Conservation (phyloP, 1,284 basidiomycete species). For the Ganoderma meredithae region DNA sequence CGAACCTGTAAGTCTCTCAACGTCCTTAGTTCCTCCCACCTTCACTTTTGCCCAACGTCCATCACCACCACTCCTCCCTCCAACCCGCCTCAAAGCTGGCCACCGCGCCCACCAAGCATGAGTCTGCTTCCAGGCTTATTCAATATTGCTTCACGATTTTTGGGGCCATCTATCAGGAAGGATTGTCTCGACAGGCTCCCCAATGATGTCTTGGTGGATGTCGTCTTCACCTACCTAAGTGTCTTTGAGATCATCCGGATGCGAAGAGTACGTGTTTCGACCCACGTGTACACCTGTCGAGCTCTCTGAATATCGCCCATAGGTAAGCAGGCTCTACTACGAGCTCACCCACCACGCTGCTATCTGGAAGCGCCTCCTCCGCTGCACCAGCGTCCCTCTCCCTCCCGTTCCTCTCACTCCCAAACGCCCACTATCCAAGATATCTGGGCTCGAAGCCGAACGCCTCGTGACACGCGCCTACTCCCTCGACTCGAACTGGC, state of each 20-base stretch:
- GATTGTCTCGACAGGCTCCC: constrained; percentile 28
- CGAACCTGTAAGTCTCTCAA: background rate
- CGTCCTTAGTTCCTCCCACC: background rate
- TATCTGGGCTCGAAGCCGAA: constrained; percentile 67
- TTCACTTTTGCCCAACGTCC: background rate
- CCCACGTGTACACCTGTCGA: background rate
- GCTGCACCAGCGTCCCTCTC: constrained; percentile 58
- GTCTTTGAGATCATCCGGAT: constrained; percentile 31
- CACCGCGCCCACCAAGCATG: constrained; percentile 4
- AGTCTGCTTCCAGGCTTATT: constrained; percentile 8
- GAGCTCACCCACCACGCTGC: constrained; percentile 60
- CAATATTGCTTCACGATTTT: constrained; percentile 13
- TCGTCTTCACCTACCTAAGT: constrained; percentile 28
- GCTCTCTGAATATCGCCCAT: background rate
- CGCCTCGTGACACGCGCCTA: constrained; percentile 66
- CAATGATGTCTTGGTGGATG: constrained; percentile 33
- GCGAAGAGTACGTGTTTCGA: constrained; percentile 27
- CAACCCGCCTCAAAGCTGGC: background rate
- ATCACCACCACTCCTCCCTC: background rate
- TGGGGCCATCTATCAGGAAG: constrained; percentile 6
- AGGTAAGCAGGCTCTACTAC: constrained; percentile 34
- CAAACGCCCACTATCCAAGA: constrained; percentile 49
- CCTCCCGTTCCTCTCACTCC: constrained; percentile 69
- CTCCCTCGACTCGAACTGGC: constrained; percentile 56
- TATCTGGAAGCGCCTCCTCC: constrained; percentile 73